Evolutionary conservation across 2,329 filamentous ascomycete genomes (phyloP), one percentile per base, ranked within the genome.

Genomic region (Emergomyces africanus): DNA sequence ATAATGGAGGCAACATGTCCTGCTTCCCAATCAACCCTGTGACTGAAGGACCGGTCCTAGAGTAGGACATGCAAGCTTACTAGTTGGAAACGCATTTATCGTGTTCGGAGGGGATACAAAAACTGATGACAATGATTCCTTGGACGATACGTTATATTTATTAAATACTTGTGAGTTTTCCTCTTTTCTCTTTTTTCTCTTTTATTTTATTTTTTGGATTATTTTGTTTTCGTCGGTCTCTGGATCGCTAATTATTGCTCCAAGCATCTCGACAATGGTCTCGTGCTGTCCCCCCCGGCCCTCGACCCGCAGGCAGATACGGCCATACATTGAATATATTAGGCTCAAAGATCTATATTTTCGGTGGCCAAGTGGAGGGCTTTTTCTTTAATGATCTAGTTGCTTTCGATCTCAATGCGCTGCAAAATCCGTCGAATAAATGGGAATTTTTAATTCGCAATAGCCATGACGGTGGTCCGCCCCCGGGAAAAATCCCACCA

Each of bases 201-300:
- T 30, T 30, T 30, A 3, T 30, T 25, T n/a, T 33, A 37, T 57
- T 9, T 14, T 57, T 35, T 35, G 33, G 23, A 12, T 15, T 58
- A 15, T 46, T 18, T 37, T 23, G 8, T 20, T 23, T 2, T 30
- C 10, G 18, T 28, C n/a, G 30, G 15, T 48, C 15, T 12, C 20
- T 62, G 61, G 62, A 67, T 75, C 60, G 77, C 70, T 64, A 57
- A 64, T 23, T 18, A 48, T 64, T 25, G 30, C 57, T 62, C 20
- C 59, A 97, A 97, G 94, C 94, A 63, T 97, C 94, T 59, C 88
- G 94, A 67, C 94, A 99, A 79, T 99, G 94, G 94, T 97, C 95
- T 59, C 83, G 91, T 72, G 91, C 94, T 48, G 81, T 96, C 51
- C 94, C 95, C 6, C 86, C 90, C 14, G 91, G 91, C 1, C 83